Percentiles rank a stretch among this genome's conserved stretches.
phyloP scores from a whole-genome alignment of 2,329 filamentous ascomycete species.

The Arthrocladium fulminans region DNA sequence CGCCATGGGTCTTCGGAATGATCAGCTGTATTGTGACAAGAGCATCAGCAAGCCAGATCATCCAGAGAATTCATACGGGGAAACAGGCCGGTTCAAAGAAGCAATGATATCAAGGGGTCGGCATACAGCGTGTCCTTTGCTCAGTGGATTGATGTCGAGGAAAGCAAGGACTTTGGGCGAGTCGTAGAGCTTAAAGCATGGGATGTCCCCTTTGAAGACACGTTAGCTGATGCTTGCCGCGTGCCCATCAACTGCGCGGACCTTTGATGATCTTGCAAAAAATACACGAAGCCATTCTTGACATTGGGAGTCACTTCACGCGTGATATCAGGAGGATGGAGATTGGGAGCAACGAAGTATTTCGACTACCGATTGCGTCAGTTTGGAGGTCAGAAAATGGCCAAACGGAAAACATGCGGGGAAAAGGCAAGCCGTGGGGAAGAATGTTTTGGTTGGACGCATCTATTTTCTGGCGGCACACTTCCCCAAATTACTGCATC shows the following conservation, averaged over 20 bases:
- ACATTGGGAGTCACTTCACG: no score
- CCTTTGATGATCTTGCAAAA: conserved; percentile 99
- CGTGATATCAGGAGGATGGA: no score
- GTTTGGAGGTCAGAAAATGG: no score
- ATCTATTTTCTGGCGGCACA: no score
- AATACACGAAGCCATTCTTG: conserved; percentile 58
- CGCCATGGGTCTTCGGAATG: conserved; percentile 90
- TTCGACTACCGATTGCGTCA: no score
- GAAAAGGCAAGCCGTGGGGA: no score
- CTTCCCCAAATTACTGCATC: no score
- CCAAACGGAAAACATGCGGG: no score
- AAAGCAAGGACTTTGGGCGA: conserved; percentile 90
- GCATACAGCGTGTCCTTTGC: conserved; percentile 73
- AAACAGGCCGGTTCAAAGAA: neutral
- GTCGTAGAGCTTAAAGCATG: conserved; percentile 92
- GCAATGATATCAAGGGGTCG: conserved; percentile 6
- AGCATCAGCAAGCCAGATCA: no score
- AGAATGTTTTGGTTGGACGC: no score
- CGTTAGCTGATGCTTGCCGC: neutral
- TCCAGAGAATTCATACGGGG: neutral
- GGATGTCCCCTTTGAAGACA: conserved; percentile 67
- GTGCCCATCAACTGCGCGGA: conserved; percentile 24
- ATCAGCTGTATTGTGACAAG: conserved; percentile 58
- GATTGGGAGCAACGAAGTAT: no score
- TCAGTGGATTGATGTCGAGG: conserved; percentile 87